Conservation (phyloP, 352 stramenopile species). For the Pythium oligandrum region DNA sequence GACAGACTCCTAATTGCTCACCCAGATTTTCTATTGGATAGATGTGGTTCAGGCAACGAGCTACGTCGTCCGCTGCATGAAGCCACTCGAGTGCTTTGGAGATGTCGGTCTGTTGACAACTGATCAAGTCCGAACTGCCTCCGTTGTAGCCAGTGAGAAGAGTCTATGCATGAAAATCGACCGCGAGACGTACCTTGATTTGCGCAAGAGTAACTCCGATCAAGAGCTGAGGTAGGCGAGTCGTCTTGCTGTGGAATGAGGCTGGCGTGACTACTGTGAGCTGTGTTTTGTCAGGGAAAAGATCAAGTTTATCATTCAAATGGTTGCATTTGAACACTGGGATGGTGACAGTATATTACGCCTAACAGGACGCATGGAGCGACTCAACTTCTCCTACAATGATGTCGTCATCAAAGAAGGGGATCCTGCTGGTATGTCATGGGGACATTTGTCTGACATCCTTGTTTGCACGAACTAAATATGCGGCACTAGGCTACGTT, state of each 20-base stretch:
- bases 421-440: conserved; percentile 41
- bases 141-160: conserved; percentile 59
- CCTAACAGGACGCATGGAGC: conserved; percentile 59
- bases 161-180: conserved; percentile 73
- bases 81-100: conserved; percentile 65
- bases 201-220: conserved; percentile 46
- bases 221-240: conserved; percentile 46
- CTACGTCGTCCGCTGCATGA: conserved; percentile 62
- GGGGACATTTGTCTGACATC: not conserved
- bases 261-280: not conserved
- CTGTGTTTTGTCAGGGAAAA: conserved; percentile 36
- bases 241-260: not conserved
- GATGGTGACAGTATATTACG: conserved; percentile 52
- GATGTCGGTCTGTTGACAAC: conserved; percentile 55
- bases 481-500: conserved; percentile 31
- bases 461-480: not conserved
- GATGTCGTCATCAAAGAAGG: conserved; percentile 52
- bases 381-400: conserved; percentile 56
- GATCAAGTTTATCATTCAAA: conserved; percentile 44
- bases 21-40: not conserved
- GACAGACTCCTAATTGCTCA: no score
- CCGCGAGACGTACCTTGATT: conserved; percentile 51
- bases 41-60: conserved; percentile 30
- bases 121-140: conserved; percentile 57
- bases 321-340: conserved; percentile 54